phyloP scores from a whole-genome alignment of 805 yeast genomes.

The Saturnispora sanitii region DNA sequence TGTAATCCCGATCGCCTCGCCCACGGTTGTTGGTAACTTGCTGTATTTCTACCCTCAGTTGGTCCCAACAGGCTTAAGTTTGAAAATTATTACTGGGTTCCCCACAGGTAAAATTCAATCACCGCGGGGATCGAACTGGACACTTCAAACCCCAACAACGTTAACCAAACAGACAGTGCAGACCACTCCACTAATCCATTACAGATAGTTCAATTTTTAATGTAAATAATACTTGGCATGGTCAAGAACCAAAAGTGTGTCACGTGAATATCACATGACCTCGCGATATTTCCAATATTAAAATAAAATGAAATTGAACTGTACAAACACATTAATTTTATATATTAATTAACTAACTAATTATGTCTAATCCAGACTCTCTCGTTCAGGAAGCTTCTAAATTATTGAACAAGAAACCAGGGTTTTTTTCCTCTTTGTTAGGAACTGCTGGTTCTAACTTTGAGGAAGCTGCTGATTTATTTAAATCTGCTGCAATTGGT shows the following conservation, averaged over 20 bases:
- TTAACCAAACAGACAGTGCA: constrained; percentile 5
- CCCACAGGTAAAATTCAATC: constrained; percentile 24
- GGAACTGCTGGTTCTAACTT: constrained; percentile 49
- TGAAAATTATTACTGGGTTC: constrained; percentile 22
- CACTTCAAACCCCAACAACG: constrained; percentile 27
- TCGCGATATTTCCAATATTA: neutral
- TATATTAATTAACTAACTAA: no score
- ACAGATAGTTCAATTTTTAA: constrained; percentile 3
- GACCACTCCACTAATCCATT: constrained; percentile 9
- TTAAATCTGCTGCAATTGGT: constrained; percentile 86
- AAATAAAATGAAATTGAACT: no score
- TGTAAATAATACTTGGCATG: neutral
- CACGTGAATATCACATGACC: neutral
- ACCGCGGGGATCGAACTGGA: constrained; percentile 37
- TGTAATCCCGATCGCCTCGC: constrained; percentile 32
- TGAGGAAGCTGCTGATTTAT: constrained; percentile 91
- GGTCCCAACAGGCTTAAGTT: constrained; percentile 27
- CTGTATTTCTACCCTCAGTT: constrained; percentile 38
- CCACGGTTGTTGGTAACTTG: constrained; percentile 33
- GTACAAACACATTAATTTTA: no score
- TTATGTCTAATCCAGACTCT: constrained; percentile 27
- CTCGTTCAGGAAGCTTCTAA: constrained; percentile 44
- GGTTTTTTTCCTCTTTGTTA: constrained; percentile 58
- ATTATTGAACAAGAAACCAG: constrained; percentile 58
- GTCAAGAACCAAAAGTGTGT: neutral